A percentile compares a stretch with the other conserved stretches of the same genome.
These are phyloP conservation scores for Rhodosporidiobolus sp. DNA, from an alignment of 768 basidiomycete species.

Conservation along the genomic window DNA sequence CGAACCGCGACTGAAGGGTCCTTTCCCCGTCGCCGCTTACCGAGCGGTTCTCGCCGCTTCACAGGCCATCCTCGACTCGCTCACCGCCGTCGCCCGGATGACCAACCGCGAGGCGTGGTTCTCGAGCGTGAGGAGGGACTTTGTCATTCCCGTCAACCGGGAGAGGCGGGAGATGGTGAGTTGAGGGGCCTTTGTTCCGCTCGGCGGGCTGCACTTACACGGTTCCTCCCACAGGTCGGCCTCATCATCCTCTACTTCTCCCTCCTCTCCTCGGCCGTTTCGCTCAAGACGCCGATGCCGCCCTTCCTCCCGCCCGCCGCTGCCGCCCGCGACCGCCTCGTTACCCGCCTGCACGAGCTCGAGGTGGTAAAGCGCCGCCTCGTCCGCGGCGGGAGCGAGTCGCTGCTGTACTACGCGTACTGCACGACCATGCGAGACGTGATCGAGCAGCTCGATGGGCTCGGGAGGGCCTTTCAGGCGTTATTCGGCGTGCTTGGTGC, in stretches of 20 bases:
- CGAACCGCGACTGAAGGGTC: conserved; percentile 92
- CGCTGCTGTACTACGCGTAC: conserved; percentile 86
- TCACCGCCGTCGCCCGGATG: conserved; percentile 97
- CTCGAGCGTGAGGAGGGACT: conserved; percentile 66
- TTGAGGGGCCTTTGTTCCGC: neutral
- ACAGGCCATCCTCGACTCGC: conserved; percentile 73
- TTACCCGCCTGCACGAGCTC: conserved; percentile 73
- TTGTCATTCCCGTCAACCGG: conserved; percentile 82
- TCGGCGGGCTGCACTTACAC: neutral
- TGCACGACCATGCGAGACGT: conserved; percentile 85
- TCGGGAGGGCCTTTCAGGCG: conserved; percentile 76
- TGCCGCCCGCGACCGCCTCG: conserved; percentile 72
- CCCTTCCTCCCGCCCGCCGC: conserved; percentile 94
- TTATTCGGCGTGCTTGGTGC: conserved; percentile 70
- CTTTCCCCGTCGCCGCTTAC: conserved; percentile 83
- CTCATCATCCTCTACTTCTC: conserved; percentile 90
- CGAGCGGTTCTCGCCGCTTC: conserved; percentile 53
- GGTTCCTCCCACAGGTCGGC: conserved; percentile 59
- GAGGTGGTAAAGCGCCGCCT: conserved; percentile 85
- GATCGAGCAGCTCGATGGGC: conserved; percentile 76
- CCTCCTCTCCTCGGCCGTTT: conserved; percentile 71
- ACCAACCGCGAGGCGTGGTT: conserved; percentile 89
- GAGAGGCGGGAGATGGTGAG: conserved; percentile 76
- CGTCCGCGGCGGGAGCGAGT: conserved; percentile 72
- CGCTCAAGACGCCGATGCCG: conserved; percentile 85